phyloP scores from a whole-genome alignment of 768 basidiomycete species.

The Melanogaster broomeanus region DNA sequence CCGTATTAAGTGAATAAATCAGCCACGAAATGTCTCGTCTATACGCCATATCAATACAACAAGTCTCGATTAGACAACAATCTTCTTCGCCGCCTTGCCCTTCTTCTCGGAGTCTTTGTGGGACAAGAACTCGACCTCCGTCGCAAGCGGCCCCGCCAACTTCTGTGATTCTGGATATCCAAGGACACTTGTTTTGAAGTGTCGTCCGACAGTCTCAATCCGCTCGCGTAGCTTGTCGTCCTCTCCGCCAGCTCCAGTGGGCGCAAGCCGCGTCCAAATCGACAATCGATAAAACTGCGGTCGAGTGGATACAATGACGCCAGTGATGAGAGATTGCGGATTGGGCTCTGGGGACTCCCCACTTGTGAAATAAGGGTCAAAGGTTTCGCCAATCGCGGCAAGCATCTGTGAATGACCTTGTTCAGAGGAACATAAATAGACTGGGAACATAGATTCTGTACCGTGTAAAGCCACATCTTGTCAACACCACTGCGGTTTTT shows the following conservation, averaged over 20 bases:
- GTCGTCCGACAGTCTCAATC: conserved; percentile 80
- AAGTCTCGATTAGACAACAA: conserved; percentile 51
- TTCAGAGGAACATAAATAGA: not conserved
- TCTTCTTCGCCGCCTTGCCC: conserved; percentile 81
- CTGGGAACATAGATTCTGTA: conserved; percentile 34
- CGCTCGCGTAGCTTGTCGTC: conserved; percentile 72
- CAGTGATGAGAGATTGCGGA: conserved; percentile 73
- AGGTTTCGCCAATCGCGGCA: conserved; percentile 98
- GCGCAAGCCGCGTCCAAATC: conserved; percentile 95
- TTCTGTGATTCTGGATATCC: conserved; percentile 76
- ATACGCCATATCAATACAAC: conserved; percentile 15
- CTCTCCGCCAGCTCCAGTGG: conserved; percentile 49
- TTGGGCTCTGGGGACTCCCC: conserved; percentile 42
- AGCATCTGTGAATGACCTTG: conserved; percentile 75
- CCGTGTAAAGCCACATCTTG: conserved; percentile 98
- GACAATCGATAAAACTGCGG: conserved; percentile 95
- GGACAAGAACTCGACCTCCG: conserved; percentile 92
- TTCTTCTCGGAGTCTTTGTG: conserved; percentile 97
- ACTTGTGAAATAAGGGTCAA: conserved; percentile 79
- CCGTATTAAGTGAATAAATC: conserved; percentile 35
- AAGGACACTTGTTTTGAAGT: conserved; percentile 91
- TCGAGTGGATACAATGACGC: conserved; percentile 93
- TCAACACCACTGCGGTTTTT: conserved; percentile 86
- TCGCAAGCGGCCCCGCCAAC: conserved; percentile 83
- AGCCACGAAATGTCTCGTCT: conserved; percentile 19